A percentile compares a stretch with the other conserved stretches of the same genome.
These are phyloP conservation scores for Phtheirospermum japonicum DNA, from an alignment of 257 asterid genomes.

Conservation along the genomic window DNA sequence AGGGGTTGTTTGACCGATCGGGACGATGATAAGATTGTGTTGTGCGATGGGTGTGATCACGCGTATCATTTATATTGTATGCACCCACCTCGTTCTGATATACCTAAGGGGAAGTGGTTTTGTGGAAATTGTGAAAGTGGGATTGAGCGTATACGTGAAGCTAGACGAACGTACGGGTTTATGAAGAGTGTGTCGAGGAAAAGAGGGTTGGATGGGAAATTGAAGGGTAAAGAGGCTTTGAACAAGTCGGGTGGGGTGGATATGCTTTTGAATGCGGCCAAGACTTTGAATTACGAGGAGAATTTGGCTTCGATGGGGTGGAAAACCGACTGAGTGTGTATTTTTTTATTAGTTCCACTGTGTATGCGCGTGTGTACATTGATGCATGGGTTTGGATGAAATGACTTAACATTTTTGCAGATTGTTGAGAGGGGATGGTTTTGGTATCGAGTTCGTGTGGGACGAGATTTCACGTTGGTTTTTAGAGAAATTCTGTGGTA, in stretches of 20 bases:
- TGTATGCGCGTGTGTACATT: conserved; percentile 9
- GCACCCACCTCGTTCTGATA: conserved; percentile 53
- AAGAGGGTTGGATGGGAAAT: conserved; percentile 32
- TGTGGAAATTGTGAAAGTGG: conserved; percentile 53
- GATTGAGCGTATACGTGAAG: conserved; percentile 40
- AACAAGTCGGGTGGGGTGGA: conserved; percentile 67
- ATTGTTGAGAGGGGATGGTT: conserved; percentile 23
- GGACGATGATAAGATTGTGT: conserved; percentile 69
- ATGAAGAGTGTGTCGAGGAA: conserved; percentile 25
- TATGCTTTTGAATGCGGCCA: conserved; percentile 75
- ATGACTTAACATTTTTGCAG: conserved; percentile 34
- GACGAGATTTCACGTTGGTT: background rate
- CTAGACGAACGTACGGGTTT: conserved; percentile 40
- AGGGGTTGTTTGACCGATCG: conserved; percentile 57
- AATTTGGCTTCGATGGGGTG: conserved; percentile 35
- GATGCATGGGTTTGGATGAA: conserved; percentile 17
- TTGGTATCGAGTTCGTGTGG: too few relatives aligned
- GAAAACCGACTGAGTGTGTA: conserved; percentile 22
- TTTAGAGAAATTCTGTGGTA: background rate
- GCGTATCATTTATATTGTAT: conserved; percentile 77
- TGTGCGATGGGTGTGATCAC: conserved; percentile 80
- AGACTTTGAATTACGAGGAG: conserved; percentile 60
- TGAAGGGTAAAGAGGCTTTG: conserved; percentile 32
- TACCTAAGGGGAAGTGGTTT: conserved; percentile 77
- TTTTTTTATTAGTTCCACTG: conserved; percentile 13